These are phyloP conservation scores for Phytopythium mirpurense DNA, from an alignment of 352 stramenopile genomes.

Conservation along the genomic window DNA sequence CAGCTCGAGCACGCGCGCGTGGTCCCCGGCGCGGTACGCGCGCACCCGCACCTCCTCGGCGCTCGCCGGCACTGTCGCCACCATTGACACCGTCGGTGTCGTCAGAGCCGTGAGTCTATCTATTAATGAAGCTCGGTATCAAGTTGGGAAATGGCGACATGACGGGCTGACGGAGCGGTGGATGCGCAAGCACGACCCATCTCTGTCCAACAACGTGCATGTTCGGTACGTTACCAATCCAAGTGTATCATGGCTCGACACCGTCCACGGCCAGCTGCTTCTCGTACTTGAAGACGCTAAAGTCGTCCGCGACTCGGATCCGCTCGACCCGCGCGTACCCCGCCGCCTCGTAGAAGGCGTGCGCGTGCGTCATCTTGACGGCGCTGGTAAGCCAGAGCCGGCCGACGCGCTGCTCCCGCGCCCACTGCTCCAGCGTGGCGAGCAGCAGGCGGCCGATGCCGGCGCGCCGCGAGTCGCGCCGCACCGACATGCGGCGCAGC, in stretches of 20 bases:
- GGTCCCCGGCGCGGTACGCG: conserved; percentile 1
- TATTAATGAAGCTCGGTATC: too few relatives aligned
- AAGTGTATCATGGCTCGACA: too few relatives aligned
- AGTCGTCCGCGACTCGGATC: conserved; percentile 16
- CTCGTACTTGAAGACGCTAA: conserved; percentile 20
- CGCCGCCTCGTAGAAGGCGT: conserved; percentile 23
- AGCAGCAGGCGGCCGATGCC: conserved; percentile 34
- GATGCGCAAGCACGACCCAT: too few relatives aligned
- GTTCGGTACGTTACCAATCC: too few relatives aligned
- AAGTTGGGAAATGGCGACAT: too few relatives aligned
- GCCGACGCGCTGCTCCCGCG: conserved; percentile 7
- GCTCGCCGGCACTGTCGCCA: neutral
- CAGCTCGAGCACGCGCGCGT: conserved; percentile 5
- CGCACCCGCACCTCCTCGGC: neutral
- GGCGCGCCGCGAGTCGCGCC: conserved; percentile 21
- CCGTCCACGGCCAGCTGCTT: too few relatives aligned
- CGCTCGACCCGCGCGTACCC: conserved; percentile 17
- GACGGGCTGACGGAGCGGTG: too few relatives aligned
- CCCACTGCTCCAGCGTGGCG: conserved; percentile 33
- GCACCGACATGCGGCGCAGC: conserved; percentile 41
- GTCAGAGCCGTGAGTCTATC: neutral
- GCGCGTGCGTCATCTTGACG: conserved; percentile 17
- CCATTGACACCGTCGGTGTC: neutral
- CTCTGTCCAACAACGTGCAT: too few relatives aligned
- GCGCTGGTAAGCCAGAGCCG: conserved; percentile 31